These are phyloP conservation scores for Oenanthe javanica DNA, from an alignment of 140 eudicot species.

Conservation along the genomic window DNA sequence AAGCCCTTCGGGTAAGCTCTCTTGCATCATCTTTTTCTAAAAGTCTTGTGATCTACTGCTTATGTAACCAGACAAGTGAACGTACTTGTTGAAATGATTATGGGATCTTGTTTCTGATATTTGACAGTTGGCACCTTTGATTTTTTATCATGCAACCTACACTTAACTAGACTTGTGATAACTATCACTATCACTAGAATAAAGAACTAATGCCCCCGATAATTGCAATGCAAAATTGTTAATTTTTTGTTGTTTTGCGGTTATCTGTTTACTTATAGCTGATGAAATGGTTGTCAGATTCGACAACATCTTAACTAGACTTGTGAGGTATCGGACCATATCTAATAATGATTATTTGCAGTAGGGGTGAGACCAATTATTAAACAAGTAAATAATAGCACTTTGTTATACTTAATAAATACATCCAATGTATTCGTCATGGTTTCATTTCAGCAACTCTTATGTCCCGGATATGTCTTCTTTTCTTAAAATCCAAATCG, in stretches of 20 bases:
- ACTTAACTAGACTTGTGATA: no score
- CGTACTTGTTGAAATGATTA: neutral
- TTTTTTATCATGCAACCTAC: neutral
- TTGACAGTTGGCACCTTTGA: neutral
- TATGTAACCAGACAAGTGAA: neutral
- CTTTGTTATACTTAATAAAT: neutral
- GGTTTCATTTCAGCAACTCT: neutral
- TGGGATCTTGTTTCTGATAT: neutral
- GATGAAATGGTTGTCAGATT: neutral
- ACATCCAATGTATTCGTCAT: neutral
- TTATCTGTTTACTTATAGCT: neutral
- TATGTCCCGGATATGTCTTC: no score
- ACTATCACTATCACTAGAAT: no score
- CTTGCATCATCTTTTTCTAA: neutral
- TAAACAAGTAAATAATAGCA: neutral
- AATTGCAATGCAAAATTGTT: neutral
- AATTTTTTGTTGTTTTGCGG: neutral
- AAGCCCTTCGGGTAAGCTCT: conserved; percentile 56
- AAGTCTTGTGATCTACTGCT: neutral
- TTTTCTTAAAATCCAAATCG: neutral
- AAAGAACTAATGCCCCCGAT: neutral
- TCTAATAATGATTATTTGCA: neutral
- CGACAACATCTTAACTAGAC: neutral
- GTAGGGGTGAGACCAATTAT: neutral
- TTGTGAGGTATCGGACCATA: neutral